These are phyloP conservation scores for Scedosporium apiospermum DNA, from an alignment of 2,329 filamentous ascomycete species.

Conservation along the genomic window DNA sequence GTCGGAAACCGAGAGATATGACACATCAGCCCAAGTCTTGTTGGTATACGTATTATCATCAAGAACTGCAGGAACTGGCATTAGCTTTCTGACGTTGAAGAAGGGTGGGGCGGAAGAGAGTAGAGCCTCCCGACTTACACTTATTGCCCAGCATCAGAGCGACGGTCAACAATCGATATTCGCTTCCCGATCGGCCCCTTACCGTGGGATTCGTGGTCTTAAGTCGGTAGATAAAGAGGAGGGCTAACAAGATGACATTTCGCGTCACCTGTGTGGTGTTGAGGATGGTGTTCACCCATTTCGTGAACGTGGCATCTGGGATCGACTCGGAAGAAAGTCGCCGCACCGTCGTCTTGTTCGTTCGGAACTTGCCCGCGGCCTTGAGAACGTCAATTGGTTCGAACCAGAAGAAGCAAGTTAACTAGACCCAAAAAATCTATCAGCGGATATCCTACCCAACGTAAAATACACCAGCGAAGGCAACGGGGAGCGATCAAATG, in stretches of 20 bases:
- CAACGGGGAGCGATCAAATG: not conserved
- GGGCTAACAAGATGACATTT: constrained; percentile 82
- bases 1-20: constrained; percentile 83
- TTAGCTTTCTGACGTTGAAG: constrained; percentile 16
- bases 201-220: constrained; percentile 86
- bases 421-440: constrained; percentile 37
- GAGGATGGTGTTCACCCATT: constrained; percentile 87
- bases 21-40: constrained; percentile 98
- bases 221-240: constrained; percentile 86
- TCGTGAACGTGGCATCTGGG: constrained; percentile 71
- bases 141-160: constrained; percentile 98
- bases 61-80: constrained; percentile 46
- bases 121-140: constrained; percentile 43
- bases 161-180: constrained; percentile 85
- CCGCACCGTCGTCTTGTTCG: constrained; percentile 28
- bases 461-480: not conserved
- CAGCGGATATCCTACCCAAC: not conserved
- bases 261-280: constrained; percentile 93
- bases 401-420: constrained; percentile 97
- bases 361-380: constrained; percentile 55
- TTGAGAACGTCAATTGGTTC: constrained; percentile 75
- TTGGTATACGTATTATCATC: constrained; percentile 99
- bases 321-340: constrained; percentile 62
- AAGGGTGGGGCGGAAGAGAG: too few relatives aligned
- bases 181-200: constrained; percentile 84